phyloP scores from a whole-genome alignment of 305 asterid species.

The Coffea humblotiana region DNA sequence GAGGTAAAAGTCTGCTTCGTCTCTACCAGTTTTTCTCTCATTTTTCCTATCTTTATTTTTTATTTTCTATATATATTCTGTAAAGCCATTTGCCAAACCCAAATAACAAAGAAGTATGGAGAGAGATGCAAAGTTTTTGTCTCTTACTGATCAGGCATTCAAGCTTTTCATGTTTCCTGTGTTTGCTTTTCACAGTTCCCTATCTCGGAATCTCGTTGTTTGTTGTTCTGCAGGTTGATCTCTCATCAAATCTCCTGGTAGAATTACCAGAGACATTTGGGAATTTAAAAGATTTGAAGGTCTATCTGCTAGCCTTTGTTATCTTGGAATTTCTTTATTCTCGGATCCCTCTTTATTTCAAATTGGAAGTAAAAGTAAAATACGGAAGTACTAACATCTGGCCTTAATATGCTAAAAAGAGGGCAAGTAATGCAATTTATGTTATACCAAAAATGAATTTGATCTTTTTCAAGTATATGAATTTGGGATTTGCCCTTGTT shows the following conservation, averaged over 20 bases:
- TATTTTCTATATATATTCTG: neutral
- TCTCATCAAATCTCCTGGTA: conserved; percentile 69
- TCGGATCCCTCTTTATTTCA: neutral
- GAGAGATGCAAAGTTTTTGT: neutral
- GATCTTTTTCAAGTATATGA: neutral
- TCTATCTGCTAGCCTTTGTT: conserved; percentile 22
- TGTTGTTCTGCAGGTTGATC: conserved; percentile 66
- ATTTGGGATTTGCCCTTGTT: neutral
- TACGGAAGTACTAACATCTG: neutral
- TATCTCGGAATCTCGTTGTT: conserved; percentile 20
- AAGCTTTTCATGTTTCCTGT: neutral
- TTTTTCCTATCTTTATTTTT: neutral
- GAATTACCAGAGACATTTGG: conserved; percentile 76
- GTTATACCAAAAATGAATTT: neutral
- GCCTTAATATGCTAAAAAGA: neutral
- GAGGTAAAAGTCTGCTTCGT: conserved; percentile 48
- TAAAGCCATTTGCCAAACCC: neutral
- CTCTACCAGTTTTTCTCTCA: neutral
- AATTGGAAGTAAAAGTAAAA: neutral
- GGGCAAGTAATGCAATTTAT: neutral
- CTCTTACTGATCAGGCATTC: neutral
- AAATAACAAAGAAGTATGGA: neutral
- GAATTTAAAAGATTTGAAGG: conserved; percentile 65
- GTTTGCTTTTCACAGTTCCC: neutral
- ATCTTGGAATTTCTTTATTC: neutral